Conservation (phyloP, 2,329 filamentous ascomycete genomes). For the Fonsecaea pedrosoi region DNA sequence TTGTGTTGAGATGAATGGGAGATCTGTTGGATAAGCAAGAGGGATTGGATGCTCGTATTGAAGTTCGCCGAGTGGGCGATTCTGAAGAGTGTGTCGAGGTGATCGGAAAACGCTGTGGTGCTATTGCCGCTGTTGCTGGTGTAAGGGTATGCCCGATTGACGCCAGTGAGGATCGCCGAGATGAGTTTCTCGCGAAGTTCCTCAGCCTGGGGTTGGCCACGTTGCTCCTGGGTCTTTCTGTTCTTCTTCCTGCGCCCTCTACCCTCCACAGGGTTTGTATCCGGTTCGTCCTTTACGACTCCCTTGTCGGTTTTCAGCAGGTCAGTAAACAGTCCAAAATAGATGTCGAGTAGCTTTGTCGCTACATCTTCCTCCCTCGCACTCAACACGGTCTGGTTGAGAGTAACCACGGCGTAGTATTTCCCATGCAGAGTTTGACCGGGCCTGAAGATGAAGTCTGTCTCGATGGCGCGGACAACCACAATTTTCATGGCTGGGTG, state of each 20-base stretch:
- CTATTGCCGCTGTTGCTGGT: slow-evolving; percentile 78
- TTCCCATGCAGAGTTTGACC: slow-evolving; percentile 87
- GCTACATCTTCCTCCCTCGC: slow-evolving; percentile 81
- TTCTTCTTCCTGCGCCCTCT: slow-evolving; percentile 29
- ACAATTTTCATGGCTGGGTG: slow-evolving; percentile 94
- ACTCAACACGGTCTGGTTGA: slow-evolving; percentile 95
- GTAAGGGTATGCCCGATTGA: slow-evolving; percentile 96
- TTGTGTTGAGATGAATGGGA: slow-evolving; percentile 72
- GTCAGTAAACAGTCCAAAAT: slow-evolving; percentile 86
- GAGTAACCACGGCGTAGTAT: slow-evolving; percentile 94
- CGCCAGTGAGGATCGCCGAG: slow-evolving; percentile 87
- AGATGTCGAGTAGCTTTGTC: slow-evolving; percentile 82
- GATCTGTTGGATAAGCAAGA: slow-evolving; percentile 93
- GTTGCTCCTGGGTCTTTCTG: slow-evolving; percentile 39
- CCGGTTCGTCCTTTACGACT: slow-evolving; percentile 42
- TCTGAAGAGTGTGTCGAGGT: slow-evolving; percentile 91
- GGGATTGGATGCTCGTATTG: slow-evolving; percentile 95
- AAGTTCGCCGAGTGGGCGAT: slow-evolving; percentile 99
- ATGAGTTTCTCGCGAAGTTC: slow-evolving; percentile 90
- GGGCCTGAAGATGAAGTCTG: slow-evolving; percentile 84
- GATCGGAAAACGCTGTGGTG: slow-evolving; percentile 70
- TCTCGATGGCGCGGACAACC: slow-evolving; percentile 83
- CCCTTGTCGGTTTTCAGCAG: slow-evolving; percentile 70
- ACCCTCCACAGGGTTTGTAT: slow-evolving; percentile 23
- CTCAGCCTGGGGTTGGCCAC: slow-evolving; percentile 57